Evolutionary conservation across 805 yeast genomes (phyloP), one percentile per base, ranked within the genome.

Genomic region (Candida schatavii): DNA sequence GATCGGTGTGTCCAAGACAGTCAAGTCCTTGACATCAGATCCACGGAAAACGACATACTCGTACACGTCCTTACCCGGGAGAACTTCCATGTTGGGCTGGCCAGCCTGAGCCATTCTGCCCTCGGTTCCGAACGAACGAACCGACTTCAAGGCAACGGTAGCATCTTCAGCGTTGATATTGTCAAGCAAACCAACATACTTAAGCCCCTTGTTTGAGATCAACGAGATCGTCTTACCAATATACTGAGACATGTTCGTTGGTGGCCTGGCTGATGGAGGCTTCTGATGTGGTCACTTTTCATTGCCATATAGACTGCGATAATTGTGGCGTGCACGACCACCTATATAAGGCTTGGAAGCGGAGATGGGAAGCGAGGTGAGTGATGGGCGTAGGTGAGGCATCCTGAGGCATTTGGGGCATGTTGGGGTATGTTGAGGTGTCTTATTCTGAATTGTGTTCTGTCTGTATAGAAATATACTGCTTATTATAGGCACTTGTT

Each of bases 111-210:
- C 72, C 50, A 84, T 72, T 55, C 98, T 78, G 23, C 96, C 97
- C 63, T 91, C 98, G 17, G 97, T 86, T 42, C 98, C 99, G 50
- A 83, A 83, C 39, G 88, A 81, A 46, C 88, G 75, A 37, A 91
- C 98, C 41, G 81, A 72, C 37, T 76, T 75, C 55, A 91, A 74
- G 4, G 97, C 83, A 39, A 91, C 93, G 2, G 97, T 88, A 49
- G 96, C 87, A 46, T 85, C 85, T 45, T 87, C 90, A 22, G 96
- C 93, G 61, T 88, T 88, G 55, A 93, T 88, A 51, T 80, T 83
- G 50, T 87, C 88, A 57, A 91, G 74, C n/a, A 78, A 68, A 25
- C 99, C 99, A 44, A 88, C 93, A 59, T 91, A 91, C 49, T 96
- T 81, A 46, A 86, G 82, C 29, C 87, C 88, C 53, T 85, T 82